These are phyloP conservation scores for Viola pubescens DNA, from an alignment of 441 rosid genomes.

Conservation along the genomic window DNA sequence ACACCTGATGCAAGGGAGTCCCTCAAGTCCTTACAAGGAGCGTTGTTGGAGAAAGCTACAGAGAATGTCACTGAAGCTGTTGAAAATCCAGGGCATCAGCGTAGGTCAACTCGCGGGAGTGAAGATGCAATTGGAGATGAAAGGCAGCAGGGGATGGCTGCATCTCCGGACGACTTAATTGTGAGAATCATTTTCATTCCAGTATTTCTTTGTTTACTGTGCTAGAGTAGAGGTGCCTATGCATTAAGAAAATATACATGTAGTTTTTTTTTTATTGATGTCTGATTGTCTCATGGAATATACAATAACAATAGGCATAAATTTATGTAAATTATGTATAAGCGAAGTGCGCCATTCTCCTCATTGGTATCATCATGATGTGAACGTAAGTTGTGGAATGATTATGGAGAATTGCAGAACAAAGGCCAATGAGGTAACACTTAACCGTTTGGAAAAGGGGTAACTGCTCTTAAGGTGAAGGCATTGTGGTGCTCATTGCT, in stretches of 20 bases:
- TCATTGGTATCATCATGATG: background rate
- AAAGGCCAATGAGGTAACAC: background rate
- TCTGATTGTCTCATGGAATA: too few relatives aligned
- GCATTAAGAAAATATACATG: too few relatives aligned
- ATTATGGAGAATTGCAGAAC: background rate
- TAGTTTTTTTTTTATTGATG: too few relatives aligned
- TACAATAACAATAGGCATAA: too few relatives aligned
- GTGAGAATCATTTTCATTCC: constrained; percentile 32
- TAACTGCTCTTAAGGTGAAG: background rate
- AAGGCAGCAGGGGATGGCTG: constrained; percentile 53
- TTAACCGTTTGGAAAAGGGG: background rate
- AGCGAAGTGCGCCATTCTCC: background rate
- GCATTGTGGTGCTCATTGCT: background rate
- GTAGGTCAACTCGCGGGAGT: constrained; percentile 89
- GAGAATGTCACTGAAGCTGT: constrained; percentile 56
- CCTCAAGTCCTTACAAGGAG: constrained; percentile 74
- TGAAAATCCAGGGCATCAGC: constrained; percentile 68
- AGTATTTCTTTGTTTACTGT: too few relatives aligned
- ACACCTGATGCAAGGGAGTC: constrained; percentile 81
- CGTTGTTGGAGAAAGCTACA: constrained; percentile 77
- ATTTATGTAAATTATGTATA: background rate
- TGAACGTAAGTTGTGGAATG: background rate
- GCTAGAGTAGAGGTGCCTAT: too few relatives aligned
- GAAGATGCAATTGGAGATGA: constrained; percentile 83
- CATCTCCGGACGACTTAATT: constrained; percentile 87